Percentiles rank a stretch among this genome's conserved stretches.
phyloP scores from a whole-genome alignment of 768 basidiomycete genomes.

The Suillus subaureus region DNA sequence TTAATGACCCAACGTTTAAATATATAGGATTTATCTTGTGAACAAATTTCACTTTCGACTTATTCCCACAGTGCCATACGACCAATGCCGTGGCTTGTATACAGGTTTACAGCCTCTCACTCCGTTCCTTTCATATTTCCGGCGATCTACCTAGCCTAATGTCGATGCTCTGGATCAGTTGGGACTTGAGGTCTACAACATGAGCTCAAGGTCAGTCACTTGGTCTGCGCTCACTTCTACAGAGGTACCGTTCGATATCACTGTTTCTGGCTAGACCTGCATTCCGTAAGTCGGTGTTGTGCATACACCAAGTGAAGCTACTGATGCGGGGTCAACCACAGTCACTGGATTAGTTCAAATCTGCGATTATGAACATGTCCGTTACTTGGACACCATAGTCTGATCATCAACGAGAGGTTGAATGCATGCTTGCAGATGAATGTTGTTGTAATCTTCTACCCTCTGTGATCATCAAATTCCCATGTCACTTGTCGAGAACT shows the following conservation, averaged over 20 bases:
- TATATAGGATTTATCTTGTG: not conserved
- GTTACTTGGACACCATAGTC: not conserved
- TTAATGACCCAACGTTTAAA: not conserved
- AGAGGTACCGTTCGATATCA: not conserved
- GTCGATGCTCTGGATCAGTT: not conserved
- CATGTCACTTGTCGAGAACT: not conserved
- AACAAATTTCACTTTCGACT: not conserved
- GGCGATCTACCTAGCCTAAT: not conserved
- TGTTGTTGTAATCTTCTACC: not conserved
- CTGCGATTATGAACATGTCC: not conserved
- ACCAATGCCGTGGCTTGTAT: not conserved
- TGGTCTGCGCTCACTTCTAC: no score
- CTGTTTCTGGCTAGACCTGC: not conserved
- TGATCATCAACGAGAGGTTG: not conserved
- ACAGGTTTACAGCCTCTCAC: not conserved
- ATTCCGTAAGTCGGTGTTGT: not conserved
- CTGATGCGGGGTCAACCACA: not conserved
- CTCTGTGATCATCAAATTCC: not conserved
- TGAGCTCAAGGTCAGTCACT: not conserved
- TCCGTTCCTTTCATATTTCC: not conserved
- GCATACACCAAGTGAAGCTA: not conserved
- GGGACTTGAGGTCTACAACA: not conserved
- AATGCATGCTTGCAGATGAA: not conserved
- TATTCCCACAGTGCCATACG: not conserved
- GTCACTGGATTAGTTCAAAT: not conserved